Base-by-base conservation (phyloP, 2,329 filamentous ascomycete genomes). In the Cladosporium sp. region DNA sequence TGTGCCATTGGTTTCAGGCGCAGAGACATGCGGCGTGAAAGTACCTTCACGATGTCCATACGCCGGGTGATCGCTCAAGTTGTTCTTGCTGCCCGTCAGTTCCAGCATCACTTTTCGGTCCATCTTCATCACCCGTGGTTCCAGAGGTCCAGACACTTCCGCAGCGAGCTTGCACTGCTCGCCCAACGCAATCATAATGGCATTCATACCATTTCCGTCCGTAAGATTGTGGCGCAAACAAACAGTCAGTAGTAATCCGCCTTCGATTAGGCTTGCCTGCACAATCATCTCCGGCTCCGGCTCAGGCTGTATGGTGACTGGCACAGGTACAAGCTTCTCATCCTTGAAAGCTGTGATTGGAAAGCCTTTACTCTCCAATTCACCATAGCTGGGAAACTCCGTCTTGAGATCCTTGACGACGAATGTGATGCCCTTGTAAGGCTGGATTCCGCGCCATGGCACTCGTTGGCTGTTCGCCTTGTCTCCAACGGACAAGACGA, bases 191-290 rank as follows among this genome's bases (percentile, higher is more conserved):
- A 59, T 56, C 12, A 58, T 63, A 50, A 64, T 62, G 3, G 60
- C 61, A 57, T 66, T 66, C 62, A 66, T 66, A 19, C 62, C 61
- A 39, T 64, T 64, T 0, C 61, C 62, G 17, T 65, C 64, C 7
- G 62, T 61, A 37, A 66, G 43, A 45, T 60, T 61, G 30, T 66
- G 63, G 30, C 62, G 64, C 20, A 66, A 55, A 45, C 64, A 66
- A 5, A 63, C 57, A 51, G 56, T 61, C n/a, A 66, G 37, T 14
- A 66, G 55, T 5, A 61, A 59, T 7, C 63, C 64, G 1, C 63
- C 64, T 30, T 63, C 59, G 40, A 64, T 64, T 30, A 64, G 54
- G 37, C 36, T 64, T 9, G 61, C 50, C 59, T 64, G 64, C 19
- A 62, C 61, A 15, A 60, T 57, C 14, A 63, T 58, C 25, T 55